These are phyloP conservation scores for Rubia peregrina DNA, from an alignment of 305 asterid species.

Conservation along the genomic window DNA sequence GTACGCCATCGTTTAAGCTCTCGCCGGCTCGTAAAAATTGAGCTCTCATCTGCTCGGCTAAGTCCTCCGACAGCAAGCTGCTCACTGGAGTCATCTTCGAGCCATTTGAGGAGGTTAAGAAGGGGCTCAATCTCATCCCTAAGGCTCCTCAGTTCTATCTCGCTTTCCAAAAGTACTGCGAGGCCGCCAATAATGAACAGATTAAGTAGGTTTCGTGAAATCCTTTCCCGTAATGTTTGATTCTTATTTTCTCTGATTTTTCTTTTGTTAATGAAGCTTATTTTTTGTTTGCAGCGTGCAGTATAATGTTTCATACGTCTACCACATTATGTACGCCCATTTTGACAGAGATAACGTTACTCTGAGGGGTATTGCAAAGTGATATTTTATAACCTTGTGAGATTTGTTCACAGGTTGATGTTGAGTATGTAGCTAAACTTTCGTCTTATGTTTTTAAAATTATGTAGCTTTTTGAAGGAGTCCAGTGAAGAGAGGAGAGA, in stretches of 20 bases:
- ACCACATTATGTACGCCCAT: conserved; percentile 85
- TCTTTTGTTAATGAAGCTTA: background rate
- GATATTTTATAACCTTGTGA: conserved; percentile 10
- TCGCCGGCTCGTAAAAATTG: conserved; percentile 21
- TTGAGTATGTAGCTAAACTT: background rate
- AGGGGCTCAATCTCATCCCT: conserved; percentile 68
- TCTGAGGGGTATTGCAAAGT: conserved; percentile 85
- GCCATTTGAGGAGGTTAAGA: conserved; percentile 78
- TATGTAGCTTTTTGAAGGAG: conserved; percentile 54
- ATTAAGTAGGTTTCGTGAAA: conserved; percentile 38
- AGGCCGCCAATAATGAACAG: conserved; percentile 36
- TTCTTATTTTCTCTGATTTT: background rate
- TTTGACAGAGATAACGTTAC: conserved; percentile 91
- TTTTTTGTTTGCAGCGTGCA: conserved; percentile 58
- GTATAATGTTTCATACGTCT: conserved; percentile 85
- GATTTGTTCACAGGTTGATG: background rate
- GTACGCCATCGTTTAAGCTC: conserved; percentile 16
- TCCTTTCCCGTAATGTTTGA: background rate
- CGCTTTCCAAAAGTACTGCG: conserved; percentile 32
- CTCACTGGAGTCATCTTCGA: conserved; percentile 61
- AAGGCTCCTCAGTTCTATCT: conserved; percentile 43
- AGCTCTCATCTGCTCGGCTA: conserved; percentile 33
- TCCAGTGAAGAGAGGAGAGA: conserved; percentile 62
- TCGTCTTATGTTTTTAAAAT: background rate
- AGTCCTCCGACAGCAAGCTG: conserved; percentile 38